Conservation (phyloP, 257 asterid genomes). For the Coffea canephora region DNA sequence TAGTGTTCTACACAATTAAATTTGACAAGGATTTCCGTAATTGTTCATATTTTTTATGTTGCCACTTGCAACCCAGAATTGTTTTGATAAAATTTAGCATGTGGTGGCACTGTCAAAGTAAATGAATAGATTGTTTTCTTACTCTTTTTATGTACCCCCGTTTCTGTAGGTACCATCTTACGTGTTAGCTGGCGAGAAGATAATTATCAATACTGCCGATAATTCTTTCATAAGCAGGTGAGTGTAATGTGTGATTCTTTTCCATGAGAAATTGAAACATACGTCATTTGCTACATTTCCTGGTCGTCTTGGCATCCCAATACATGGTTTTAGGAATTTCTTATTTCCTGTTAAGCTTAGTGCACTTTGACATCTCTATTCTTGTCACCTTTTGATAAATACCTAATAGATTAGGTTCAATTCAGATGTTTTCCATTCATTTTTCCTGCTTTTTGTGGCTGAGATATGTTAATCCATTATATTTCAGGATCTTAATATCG, state of each 20-base stretch:
- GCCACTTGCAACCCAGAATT: background rate
- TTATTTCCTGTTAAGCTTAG: background rate
- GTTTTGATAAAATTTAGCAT: background rate
- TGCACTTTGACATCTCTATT: background rate
- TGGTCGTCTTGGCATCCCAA: background rate
- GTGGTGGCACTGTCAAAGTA: background rate
- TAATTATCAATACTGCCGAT: conserved; percentile 55
- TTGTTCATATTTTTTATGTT: background rate
- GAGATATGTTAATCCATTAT: background rate
- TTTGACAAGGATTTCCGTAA: background rate
- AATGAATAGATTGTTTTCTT: background rate
- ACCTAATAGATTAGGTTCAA: background rate
- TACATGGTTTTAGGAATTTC: background rate
- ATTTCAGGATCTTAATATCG: background rate
- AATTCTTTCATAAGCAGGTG: conserved; percentile 68
- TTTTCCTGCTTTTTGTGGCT: background rate
- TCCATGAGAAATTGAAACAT: background rate
- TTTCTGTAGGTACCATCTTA: conserved; percentile 67
- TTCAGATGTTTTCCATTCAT: background rate
- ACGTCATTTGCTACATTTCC: background rate
- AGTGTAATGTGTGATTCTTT: conserved; percentile 17
- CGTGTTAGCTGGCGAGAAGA: conserved; percentile 60
- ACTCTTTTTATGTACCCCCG: background rate
- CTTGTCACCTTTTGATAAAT: background rate
- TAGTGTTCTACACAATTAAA: too few species aligned